These are phyloP conservation scores for Pistacia vera DNA, from an alignment of 345 rosid genomes.

Conservation along the genomic window DNA sequence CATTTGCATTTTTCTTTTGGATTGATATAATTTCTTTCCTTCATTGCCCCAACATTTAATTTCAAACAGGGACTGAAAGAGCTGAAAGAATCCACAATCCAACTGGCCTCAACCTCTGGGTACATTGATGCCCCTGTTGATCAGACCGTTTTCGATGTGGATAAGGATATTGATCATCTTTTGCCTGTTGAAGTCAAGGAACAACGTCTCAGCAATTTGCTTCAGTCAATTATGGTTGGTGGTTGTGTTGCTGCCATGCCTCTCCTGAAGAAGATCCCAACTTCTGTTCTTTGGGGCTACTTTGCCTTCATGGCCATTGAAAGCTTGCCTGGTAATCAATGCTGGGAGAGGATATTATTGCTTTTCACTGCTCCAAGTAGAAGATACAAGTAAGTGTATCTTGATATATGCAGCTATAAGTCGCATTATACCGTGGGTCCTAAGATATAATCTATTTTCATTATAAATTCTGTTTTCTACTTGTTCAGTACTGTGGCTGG, in stretches of 20 bases:
- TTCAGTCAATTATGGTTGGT: conserved; percentile 89
- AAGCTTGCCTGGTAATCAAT: conserved; percentile 95
- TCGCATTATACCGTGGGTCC: neutral
- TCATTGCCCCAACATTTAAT: conserved; percentile 19
- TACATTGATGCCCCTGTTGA: conserved; percentile 84
- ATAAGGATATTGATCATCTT: conserved; percentile 84
- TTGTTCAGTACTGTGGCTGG: neutral
- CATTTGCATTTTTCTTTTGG: conserved; percentile 15
- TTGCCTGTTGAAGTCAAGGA: conserved; percentile 93
- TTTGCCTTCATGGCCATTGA: conserved; percentile 98
- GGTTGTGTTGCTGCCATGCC: conserved; percentile 97
- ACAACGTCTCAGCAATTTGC: conserved; percentile 91
- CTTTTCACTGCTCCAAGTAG: conserved; percentile 93
- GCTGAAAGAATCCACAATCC: conserved; percentile 86
- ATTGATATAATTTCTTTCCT: conserved; percentile 7
- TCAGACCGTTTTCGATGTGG: conserved; percentile 76
- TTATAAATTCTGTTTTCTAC: neutral
- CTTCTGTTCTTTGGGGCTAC: conserved; percentile 98
- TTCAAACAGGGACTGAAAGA: conserved; percentile 75
- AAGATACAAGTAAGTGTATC: conserved; percentile 73
- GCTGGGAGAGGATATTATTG: conserved; percentile 93
- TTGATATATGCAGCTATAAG: neutral
- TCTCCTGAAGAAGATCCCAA: conserved; percentile 83
- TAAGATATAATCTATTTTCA: neutral
- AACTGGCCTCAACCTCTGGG: conserved; percentile 72